phyloP scores from a whole-genome alignment of 257 asterid species.

The Ajuga chamaepitys region DNA sequence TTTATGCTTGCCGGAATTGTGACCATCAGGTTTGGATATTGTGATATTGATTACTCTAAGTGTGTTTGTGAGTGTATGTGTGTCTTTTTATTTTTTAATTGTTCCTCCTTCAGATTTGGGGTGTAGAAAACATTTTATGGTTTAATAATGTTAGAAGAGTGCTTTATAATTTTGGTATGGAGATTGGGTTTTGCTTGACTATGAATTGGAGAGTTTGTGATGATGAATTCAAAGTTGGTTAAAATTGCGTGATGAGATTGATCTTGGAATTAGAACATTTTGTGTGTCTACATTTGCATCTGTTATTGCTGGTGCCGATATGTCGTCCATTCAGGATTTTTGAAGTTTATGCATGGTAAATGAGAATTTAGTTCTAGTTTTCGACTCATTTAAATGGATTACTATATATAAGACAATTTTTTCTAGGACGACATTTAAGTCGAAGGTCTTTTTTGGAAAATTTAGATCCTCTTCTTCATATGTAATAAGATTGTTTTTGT shows the following conservation, averaged over 20 bases:
- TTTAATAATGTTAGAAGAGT: not conserved
- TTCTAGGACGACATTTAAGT: not conserved
- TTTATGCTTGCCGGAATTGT: conserved; percentile 86
- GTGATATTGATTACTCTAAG: not conserved
- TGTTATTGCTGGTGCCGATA: not conserved
- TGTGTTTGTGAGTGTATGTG: not conserved
- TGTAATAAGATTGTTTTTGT: not conserved
- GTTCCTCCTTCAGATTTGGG: not conserved
- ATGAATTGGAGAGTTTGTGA: too few species aligned
- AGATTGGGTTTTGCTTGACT: too few species aligned
- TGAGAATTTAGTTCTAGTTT: not conserved
- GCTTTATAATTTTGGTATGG: not conserved
- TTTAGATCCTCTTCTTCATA: not conserved
- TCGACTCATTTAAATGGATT: not conserved
- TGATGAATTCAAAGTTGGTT: not conserved
- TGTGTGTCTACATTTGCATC: not conserved
- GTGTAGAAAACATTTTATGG: conserved; percentile 2
- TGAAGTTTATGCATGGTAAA: not conserved
- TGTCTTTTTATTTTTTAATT: too few species aligned
- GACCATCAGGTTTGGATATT: conserved; percentile 65
- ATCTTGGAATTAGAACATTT: not conserved
- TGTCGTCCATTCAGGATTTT: not conserved
- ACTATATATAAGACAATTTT: not conserved
- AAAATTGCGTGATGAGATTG: not conserved
- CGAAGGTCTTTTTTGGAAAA: not conserved